Percentiles rank a stretch among this genome's conserved stretches.
Evolutionary conservation across 2,329 filamentous ascomycete genomes (phyloP).

Genomic region (Cordyceps farinosa): DNA sequence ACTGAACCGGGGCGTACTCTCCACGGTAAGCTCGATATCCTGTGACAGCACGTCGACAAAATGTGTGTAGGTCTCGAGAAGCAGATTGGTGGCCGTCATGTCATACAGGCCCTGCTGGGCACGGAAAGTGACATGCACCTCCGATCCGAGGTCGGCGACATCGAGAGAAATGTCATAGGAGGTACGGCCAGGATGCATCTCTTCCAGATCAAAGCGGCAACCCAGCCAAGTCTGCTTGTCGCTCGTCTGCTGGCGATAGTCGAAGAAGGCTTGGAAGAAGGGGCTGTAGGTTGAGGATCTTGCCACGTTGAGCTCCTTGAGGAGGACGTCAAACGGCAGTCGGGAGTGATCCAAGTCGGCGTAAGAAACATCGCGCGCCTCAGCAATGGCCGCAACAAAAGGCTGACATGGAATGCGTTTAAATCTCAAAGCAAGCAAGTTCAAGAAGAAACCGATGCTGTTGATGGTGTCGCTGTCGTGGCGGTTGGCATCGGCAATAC

Average conservation of each 20-base stretch:
- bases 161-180: neutral
- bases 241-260: neutral
- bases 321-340: neutral
- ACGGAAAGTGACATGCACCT: no score
- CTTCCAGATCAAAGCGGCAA: neutral
- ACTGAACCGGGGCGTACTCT: no score
- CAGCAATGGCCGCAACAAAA: neutral
- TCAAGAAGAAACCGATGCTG: slow-evolving; percentile 48
- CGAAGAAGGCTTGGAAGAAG: neutral
- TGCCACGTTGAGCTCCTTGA: neutral
- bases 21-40: no score
- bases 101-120: no score
- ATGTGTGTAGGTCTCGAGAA: no score
- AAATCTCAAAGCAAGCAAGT: slow-evolving; percentile 35
- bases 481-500: slow-evolving; percentile 44
- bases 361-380: neutral
- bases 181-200: neutral
- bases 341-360: neutral
- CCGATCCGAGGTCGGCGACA: neutral
- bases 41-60: no score
- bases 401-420: neutral
- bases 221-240: neutral
- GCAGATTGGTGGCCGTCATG: no score
- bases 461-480: slow-evolving; percentile 29
- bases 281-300: neutral